These are phyloP conservation scores for Anthracocystis setariae DNA, from an alignment of 1,284 basidiomycete species.

Conservation along the genomic window DNA sequence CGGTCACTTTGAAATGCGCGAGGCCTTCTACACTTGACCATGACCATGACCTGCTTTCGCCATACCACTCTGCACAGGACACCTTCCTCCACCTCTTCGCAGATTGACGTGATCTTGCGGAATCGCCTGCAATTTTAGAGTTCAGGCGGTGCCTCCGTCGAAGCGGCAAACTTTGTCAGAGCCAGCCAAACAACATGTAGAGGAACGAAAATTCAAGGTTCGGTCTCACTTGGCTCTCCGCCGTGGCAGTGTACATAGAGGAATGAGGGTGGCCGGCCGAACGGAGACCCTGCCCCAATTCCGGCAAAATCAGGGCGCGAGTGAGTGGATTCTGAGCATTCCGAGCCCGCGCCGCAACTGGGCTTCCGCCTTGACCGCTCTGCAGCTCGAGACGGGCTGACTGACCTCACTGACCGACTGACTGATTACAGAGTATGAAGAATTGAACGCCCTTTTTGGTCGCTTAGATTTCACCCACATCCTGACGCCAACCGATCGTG, in stretches of 20 bases:
- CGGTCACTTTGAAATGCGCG: not conserved
- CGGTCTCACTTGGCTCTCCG: too few species aligned
- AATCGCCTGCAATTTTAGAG: constrained; percentile 11
- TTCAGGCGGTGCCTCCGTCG: not conserved
- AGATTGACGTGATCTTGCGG: constrained; percentile 30
- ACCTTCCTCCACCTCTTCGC: not conserved
- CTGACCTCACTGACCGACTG: not conserved
- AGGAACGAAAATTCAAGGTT: too few species aligned
- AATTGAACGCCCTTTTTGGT: too few species aligned
- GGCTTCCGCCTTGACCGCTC: not conserved
- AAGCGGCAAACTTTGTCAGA: not conserved
- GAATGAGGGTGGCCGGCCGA: not conserved
- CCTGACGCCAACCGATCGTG: not conserved
- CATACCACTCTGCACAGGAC: constrained; percentile 33
- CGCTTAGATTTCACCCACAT: constrained; percentile 3
- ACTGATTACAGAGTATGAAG: too few species aligned
- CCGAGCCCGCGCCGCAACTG: constrained; percentile 7
- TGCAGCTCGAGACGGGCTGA: too few species aligned
- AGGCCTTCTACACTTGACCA: not conserved
- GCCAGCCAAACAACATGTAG: too few species aligned
- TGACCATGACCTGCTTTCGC: not conserved
- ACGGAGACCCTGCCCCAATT: constrained; percentile 5
- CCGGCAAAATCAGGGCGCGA: not conserved
- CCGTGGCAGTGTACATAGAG: not conserved
- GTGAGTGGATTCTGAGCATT: not conserved